Base-by-base conservation (phyloP, 345 rosid genomes). In the Syzygium jambos region DNA sequence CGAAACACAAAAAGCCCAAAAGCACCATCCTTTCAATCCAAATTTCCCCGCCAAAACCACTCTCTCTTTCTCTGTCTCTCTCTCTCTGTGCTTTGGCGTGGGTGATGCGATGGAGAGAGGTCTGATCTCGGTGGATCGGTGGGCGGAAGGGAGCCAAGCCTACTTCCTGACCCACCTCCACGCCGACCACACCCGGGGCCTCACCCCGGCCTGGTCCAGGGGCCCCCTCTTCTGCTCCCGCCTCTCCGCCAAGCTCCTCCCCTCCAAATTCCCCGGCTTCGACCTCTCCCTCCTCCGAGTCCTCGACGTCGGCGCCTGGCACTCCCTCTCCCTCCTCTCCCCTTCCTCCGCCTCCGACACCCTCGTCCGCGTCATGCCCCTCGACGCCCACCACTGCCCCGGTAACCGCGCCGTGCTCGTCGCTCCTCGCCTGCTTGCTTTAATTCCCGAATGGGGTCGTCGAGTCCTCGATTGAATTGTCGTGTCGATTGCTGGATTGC, bases 201-300 rank as follows among this genome's bases (percentile, higher is more conserved):
- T 95, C 63, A 87, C 92, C 90, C 87, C 93, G 52, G 29, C 84
- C 17, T 95, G 99, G 98, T 85, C 91, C 19, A 85, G 86, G 11
- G 96, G 93, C 52, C 95, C 93, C 51, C 92, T 96, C 93, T 95
- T 88, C 93, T 96, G 99, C 93, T 95, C 99, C 55, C 93, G 90
- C 88, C 89, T 92, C 89, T 94, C 98, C 84, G 95, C 97, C 85
- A 92, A 93, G 68, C 94, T 96, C 43, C 92, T 96, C 87, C 98
- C 95, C 56, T 87, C 92, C 91, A 94, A 90, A 87, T 93, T 96
- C 92, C 95, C 95, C 0, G 90, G 88, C 88, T 95, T 96, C 90
- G 80, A 91, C 89, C 93, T 93, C 92, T 93, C 95, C 38, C 87
- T 96, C 88, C 92, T 96, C 68, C 94, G 93, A 85, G 89, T 92